Evolutionary conservation across 805 yeast species (phyloP), one percentile per base, ranked within the genome.

Genomic region (Candida broadrunensis): DNA sequence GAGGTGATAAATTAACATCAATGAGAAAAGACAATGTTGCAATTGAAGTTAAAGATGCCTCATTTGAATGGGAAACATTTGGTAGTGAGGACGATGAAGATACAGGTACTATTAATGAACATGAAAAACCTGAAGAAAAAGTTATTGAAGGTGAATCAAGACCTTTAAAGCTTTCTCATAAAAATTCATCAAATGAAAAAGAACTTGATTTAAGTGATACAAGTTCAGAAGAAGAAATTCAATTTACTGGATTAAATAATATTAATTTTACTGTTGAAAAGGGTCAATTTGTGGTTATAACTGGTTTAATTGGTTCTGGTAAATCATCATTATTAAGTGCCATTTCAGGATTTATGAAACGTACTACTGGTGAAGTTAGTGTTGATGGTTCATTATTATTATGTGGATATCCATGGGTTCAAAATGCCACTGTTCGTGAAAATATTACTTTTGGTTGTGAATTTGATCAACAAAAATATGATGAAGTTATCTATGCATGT

Each of bases 361-460:
- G 60, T 31, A 48, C 53, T 5, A 17, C 38, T 1, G 73, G 73
- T 12, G 9, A 47, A 3, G 55, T 66, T 5, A 54, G 46, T 38
- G 57, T 62, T 7, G 54, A 60, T 41, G 67, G 67, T 4, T 51
- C 61, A 1, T 39, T 58, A 31, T 41, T 62, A 19, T 43, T 59
- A 14, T 60, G 67, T 51, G 66, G 65, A n/a, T 50, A 52, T 20
- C 68, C 69, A 4, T 64, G 70, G 70, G 60, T 64, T 26, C 68
- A 63, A 45, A 64, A 64, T 45, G 48, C 59, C 3, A 60, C 69
- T 3, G 61, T 64, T 14, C 55, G 54, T 38, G 64, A 60, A 27
- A 64, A 64, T 38, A 62, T 63, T 38, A 23, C 56, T 4, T 64
- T 64, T 46, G 70, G 69, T 6, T 27, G 35, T 11, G 50, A 41